Evolutionary conservation across 2,329 filamentous ascomycete genomes (phyloP).

Genomic region (Corinectria fuckeliana): DNA sequence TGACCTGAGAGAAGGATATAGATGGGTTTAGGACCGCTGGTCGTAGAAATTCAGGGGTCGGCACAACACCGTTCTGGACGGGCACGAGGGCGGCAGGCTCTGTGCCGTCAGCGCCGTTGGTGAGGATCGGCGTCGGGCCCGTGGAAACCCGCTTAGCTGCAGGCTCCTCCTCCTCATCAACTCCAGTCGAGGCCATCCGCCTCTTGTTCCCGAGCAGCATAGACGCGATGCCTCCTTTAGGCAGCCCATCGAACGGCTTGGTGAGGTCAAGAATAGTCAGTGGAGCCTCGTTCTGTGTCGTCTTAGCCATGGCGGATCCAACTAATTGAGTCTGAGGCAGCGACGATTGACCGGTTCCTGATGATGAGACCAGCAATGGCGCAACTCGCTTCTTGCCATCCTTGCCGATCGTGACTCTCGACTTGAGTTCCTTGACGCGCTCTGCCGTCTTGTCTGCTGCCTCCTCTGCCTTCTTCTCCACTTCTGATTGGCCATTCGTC

Average conservation of each 20-base stretch:
- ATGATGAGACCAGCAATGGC: slow-evolving; percentile 88
- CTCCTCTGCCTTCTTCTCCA: slow-evolving; percentile 51
- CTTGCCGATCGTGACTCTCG: slow-evolving; percentile 91
- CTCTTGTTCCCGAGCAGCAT: slow-evolving; percentile 94
- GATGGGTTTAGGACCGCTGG: slow-evolving; percentile 86
- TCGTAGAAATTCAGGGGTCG: slow-evolving; percentile 82
- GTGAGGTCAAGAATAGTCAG: slow-evolving; percentile 88
- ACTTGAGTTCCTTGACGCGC: slow-evolving; percentile 72
- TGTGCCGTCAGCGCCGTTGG: slow-evolving; percentile 78
- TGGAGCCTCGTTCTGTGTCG: slow-evolving; percentile 72
- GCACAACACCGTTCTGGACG: slow-evolving; percentile 64
- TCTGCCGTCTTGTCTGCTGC: slow-evolving; percentile 60
- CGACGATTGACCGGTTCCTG: slow-evolving; percentile 85
- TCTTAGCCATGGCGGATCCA: slow-evolving; percentile 71
- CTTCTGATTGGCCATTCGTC: slow-evolving; percentile 48
- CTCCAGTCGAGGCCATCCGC: slow-evolving; percentile 75
- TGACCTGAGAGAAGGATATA: slow-evolving; percentile 80
- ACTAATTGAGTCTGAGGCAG: slow-evolving; percentile 88
- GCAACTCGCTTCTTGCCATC: slow-evolving; percentile 97
- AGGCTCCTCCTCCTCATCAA: slow-evolving; percentile 74
- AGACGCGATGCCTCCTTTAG: slow-evolving; percentile 84
- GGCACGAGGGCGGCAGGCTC: slow-evolving; percentile 74
- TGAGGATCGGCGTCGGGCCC: slow-evolving; percentile 76
- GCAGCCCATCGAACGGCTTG: slow-evolving; percentile 91
- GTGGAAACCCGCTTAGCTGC: slow-evolving; percentile 60